phyloP scores from a whole-genome alignment of 257 asterid species.

The Capsicum pubescens region DNA sequence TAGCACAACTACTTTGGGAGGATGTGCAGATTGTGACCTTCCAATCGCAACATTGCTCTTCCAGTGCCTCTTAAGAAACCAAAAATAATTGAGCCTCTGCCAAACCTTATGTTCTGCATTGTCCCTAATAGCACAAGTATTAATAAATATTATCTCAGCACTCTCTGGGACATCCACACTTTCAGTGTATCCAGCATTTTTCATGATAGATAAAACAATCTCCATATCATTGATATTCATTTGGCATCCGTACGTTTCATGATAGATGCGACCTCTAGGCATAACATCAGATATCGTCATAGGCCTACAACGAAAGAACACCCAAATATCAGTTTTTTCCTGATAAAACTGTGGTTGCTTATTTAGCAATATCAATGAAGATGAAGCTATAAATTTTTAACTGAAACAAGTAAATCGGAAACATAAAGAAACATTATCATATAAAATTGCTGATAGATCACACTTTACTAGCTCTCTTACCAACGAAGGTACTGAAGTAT shows the following conservation, averaged over 20 bases:
- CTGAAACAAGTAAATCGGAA: neutral
- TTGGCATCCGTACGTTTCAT: slow-evolving; percentile 98
- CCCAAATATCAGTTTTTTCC: neutral
- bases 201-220: slow-evolving; percentile 93
- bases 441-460: neutral
- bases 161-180: slow-evolving; percentile 86
- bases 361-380: slow-evolving; percentile 13
- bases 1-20: slow-evolving; percentile 94
- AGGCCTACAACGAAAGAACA: slow-evolving; percentile 51
- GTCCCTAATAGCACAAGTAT: slow-evolving; percentile 97
- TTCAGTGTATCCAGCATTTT: slow-evolving; percentile 82
- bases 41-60: slow-evolving; percentile 89
- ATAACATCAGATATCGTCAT: slow-evolving; percentile 51
- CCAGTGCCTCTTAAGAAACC: slow-evolving; percentile 97
- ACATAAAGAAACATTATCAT: neutral
- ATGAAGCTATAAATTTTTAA: neutral
- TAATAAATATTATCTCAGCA: slow-evolving; percentile 92
- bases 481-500: neutral
- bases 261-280: slow-evolving; percentile 86
- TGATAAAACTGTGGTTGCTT: neutral
- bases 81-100: slow-evolving; percentile 95
- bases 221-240: slow-evolving; percentile 99
- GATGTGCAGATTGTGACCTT: slow-evolving; percentile 82
- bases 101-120: slow-evolving; percentile 97
- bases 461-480: neutral